These are phyloP conservation scores for Byssoonygena ceratinophila DNA, from an alignment of 2,329 filamentous ascomycete species.

Conservation along the genomic window DNA sequence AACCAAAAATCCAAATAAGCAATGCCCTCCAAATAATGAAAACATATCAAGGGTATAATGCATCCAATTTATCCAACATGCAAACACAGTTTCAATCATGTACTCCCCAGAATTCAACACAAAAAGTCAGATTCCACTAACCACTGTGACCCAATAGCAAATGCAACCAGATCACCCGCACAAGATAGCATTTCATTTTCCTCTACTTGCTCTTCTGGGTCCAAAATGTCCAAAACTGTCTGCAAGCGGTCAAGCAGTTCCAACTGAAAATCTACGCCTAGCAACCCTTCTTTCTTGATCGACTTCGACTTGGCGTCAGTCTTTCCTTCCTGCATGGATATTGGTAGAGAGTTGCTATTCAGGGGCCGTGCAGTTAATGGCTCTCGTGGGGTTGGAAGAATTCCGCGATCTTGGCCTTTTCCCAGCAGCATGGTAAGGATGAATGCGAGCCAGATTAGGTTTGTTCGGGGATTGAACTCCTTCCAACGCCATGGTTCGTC, in stretches of 20 bases:
- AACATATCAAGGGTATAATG: neutral
- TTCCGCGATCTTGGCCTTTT: conserved; percentile 23
- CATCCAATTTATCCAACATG: neutral
- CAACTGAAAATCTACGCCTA: conserved; percentile 17
- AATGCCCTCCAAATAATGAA: neutral
- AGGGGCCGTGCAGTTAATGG: conserved; percentile 28
- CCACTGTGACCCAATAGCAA: conserved; percentile 36
- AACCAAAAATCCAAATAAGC: neutral
- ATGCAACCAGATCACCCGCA: conserved; percentile 35
- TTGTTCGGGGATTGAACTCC: conserved; percentile 49
- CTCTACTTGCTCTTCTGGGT: conserved; percentile 25
- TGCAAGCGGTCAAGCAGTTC: conserved; percentile 27
- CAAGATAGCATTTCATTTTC: conserved; percentile 35
- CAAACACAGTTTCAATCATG: too few relatives aligned
- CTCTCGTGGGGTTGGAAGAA: conserved; percentile 17
- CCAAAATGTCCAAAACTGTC: conserved; percentile 27
- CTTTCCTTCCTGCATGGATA: neutral
- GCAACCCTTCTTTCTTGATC: conserved; percentile 14
- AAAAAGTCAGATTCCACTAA: conserved; percentile 33
- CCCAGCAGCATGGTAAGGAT: conserved; percentile 47
- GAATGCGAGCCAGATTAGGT: conserved; percentile 54
- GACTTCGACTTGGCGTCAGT: neutral
- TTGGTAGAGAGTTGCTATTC: conserved; percentile 18
- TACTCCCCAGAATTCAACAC: conserved; percentile 9
- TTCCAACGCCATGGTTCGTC: conserved; percentile 40